Percentiles rank a stretch among this genome's conserved stretches.
phyloP scores from a whole-genome alignment of 129 eudicot genomes.

The Arctium minus region DNA sequence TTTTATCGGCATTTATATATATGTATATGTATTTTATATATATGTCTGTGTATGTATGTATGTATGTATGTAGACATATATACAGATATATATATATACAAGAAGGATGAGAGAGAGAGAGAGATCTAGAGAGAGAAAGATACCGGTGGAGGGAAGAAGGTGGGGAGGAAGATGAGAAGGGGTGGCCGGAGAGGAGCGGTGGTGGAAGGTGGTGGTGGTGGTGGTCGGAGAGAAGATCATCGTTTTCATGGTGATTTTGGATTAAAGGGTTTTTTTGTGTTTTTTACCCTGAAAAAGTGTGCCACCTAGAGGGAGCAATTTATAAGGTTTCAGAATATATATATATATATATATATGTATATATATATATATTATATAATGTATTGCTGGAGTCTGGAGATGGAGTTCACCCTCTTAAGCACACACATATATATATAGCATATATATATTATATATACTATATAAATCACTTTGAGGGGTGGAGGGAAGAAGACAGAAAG shows the following conservation, averaged over 20 bases:
- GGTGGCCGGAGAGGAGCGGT: slow-evolving; percentile 6
- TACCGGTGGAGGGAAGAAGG: slow-evolving; percentile 13
- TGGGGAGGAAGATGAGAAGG: slow-evolving; percentile 2
- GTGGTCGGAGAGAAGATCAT: slow-evolving; percentile 22
- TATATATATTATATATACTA: background rate
- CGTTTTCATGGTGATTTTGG: slow-evolving; percentile 3
- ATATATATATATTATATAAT: background rate
- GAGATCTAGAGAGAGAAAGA: too few species aligned
- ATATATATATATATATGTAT: background rate
- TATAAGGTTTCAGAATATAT: slow-evolving; percentile 15
- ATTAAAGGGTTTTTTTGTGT: background rate
- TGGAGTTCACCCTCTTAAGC: background rate
- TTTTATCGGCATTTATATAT: background rate
- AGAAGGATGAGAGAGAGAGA: background rate
- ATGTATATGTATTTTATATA: too few species aligned
- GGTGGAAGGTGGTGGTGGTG: slow-evolving; percentile 19
- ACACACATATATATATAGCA: background rate
- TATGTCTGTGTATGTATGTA: too few species aligned
- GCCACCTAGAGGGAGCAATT: background rate
- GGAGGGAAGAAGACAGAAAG: slow-evolving; percentile 50
- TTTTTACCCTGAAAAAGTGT: background rate
- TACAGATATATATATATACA: background rate
- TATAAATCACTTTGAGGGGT: background rate
- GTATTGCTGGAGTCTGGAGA: background rate
- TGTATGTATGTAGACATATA: background rate